phyloP scores from a whole-genome alignment of 1,139 yeast species.

The Kluyveromyces marxianus region DNA sequence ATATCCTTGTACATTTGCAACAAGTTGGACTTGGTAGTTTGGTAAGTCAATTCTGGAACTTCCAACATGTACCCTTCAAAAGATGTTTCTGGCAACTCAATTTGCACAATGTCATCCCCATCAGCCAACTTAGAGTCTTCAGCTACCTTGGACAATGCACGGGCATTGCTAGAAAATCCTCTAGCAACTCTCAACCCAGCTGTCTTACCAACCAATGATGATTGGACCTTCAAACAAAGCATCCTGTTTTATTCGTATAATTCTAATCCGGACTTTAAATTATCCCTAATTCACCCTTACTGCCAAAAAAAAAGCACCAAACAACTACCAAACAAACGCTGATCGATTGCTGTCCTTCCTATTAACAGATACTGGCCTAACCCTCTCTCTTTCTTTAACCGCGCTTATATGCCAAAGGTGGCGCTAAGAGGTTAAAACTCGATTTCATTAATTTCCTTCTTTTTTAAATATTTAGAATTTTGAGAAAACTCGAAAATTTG shows the following conservation, averaged over 20 bases:
- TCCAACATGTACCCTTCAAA: conserved; percentile 85
- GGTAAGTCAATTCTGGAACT: conserved; percentile 62
- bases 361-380: too few species aligned
- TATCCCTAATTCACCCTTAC: not conserved
- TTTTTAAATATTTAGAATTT: too few species aligned
- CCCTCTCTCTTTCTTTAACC: too few species aligned
- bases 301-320: too few species aligned
- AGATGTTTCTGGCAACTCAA: conserved; percentile 66
- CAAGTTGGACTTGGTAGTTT: conserved; percentile 71
- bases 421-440: too few species aligned
- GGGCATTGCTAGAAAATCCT: conserved; percentile 6
- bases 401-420: too few species aligned
- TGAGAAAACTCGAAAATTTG: too few species aligned
- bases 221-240: conserved; percentile 1
- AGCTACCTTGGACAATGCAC: conserved; percentile 17
- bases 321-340: too few species aligned
- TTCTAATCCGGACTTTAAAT: too few species aligned
- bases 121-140: conserved; percentile 22
- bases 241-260: not conserved
- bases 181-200: conserved; percentile 13
- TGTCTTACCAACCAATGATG: not conserved
- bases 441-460: too few species aligned
- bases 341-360: too few species aligned
- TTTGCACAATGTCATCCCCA: conserved; percentile 28
- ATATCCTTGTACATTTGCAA: conserved; percentile 95